Conservation (phyloP, 176 grass and related monocot genomes). For the Saccharum spontaneum region DNA sequence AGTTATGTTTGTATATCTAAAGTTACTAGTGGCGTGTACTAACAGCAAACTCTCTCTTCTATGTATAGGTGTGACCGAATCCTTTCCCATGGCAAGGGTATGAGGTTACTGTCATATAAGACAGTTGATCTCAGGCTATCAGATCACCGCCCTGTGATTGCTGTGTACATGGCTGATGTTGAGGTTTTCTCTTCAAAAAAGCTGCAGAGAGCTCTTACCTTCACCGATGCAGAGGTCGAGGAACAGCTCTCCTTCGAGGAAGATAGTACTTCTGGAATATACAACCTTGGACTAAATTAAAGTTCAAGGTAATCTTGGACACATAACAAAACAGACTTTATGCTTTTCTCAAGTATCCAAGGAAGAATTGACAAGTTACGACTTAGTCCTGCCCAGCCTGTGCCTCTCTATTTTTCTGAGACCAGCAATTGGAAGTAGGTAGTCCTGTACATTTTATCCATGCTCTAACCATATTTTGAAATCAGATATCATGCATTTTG, state of each 20-base stretch:
- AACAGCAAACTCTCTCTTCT: neutral
- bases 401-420: constrained; percentile 16
- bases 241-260: constrained; percentile 63
- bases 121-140: constrained; percentile 66
- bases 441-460: constrained; percentile 26
- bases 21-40: neutral
- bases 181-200: constrained; percentile 89
- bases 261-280: constrained; percentile 43
- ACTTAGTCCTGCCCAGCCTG: constrained; percentile 16
- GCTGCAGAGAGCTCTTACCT: constrained; percentile 92
- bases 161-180: constrained; percentile 64
- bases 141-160: constrained; percentile 86
- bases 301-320: neutral
- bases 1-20: neutral
- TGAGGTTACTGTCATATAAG: constrained; percentile 60
- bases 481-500: constrained; percentile 11
- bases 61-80: constrained; percentile 85
- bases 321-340: neutral
- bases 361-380: neutral
- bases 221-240: constrained; percentile 86
- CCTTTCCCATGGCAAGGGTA: constrained; percentile 77
- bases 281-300: constrained; percentile 33
- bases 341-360: neutral
- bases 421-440: constrained; percentile 17
- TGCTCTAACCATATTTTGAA: constrained; percentile 47